Evolutionary conservation across 371 early-diverging fungal genomes (phyloP).

Genomic region (Mitosporidium daphniae): DNA sequence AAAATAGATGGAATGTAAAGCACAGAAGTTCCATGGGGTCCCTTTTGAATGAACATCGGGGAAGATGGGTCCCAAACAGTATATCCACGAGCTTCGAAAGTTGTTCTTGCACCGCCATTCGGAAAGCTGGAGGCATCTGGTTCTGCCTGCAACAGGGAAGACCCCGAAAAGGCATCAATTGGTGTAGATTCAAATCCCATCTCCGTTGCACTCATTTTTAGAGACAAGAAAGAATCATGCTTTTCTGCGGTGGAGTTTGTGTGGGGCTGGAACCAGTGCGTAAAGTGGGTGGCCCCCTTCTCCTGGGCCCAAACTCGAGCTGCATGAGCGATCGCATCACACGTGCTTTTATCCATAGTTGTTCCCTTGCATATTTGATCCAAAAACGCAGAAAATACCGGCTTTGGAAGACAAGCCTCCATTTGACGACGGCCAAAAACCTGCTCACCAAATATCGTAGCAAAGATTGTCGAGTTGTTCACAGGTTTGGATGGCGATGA

Average conservation of each 20-base stretch:
- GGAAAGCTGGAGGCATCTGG: constrained; percentile 97
- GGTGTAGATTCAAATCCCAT: constrained; percentile 18
- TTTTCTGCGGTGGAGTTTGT: constrained; percentile 88
- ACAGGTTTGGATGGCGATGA: too few relatives aligned
- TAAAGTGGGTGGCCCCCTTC: constrained; percentile 48
- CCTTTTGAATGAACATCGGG: constrained; percentile 69
- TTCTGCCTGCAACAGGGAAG: constrained; percentile 75
- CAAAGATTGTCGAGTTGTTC: too few relatives aligned
- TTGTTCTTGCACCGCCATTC: constrained; percentile 75
- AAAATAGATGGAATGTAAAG: constrained; percentile 82
- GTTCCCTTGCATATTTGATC: constrained; percentile 47
- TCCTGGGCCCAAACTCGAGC: constrained; percentile 82
- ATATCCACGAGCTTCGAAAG: constrained; percentile 92
- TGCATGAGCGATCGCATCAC: constrained; percentile 84
- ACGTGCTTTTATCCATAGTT: constrained; percentile 46
- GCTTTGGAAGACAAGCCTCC: constrained; percentile 55
- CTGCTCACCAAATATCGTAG: constrained; percentile 51
- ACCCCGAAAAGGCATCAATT: constrained; percentile 68
- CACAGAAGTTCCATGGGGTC: constrained; percentile 48
- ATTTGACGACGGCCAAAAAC: constrained; percentile 54
- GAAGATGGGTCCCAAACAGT: constrained; percentile 85
- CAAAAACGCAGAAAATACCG: constrained; percentile 44
- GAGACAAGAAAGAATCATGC: constrained; percentile 72
- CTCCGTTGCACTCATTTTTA: constrained; percentile 5
- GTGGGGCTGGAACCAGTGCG: constrained; percentile 96